Evolutionary conservation across 768 basidiomycete species (phyloP).

Genomic region (Tricholoma bakamatsutake): DNA sequence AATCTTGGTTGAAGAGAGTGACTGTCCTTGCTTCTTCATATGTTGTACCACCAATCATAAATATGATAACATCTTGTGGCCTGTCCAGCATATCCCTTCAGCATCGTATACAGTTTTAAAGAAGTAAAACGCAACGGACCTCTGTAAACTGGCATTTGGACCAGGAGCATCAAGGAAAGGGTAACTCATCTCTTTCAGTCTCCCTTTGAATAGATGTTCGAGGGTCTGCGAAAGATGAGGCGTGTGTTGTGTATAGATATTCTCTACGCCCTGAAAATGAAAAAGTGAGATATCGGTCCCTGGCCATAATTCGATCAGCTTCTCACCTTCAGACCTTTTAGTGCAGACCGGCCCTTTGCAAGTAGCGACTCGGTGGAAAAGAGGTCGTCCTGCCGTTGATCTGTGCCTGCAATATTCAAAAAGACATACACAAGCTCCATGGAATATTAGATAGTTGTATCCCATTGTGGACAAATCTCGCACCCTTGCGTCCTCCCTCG

Average conservation of each 20-base stretch:
- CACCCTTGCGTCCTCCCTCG: conserved; percentile 71
- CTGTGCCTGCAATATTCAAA: conserved; percentile 88
- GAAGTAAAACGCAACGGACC: conserved; percentile 33
- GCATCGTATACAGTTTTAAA: background rate
- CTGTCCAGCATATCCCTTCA: conserved; percentile 32
- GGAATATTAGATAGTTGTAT: conserved; percentile 8
- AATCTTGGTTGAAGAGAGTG: conserved; percentile 82
- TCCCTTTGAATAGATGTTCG: conserved; percentile 82
- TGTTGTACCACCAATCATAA: conserved; percentile 94
- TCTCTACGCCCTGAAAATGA: conserved; percentile 83
- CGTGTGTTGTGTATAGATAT: conserved; percentile 96
- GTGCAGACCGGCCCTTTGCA: conserved; percentile 87
- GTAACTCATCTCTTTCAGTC: conserved; percentile 82
- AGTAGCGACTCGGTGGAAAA: conserved; percentile 94
- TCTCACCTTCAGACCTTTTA: conserved; percentile 88
- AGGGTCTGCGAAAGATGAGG: conserved; percentile 92
- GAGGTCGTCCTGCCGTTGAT: conserved; percentile 95
- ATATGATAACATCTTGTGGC: conserved; percentile 93
- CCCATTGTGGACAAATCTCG: conserved; percentile 14
- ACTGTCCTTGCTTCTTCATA: conserved; percentile 92
- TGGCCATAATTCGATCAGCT: background rate
- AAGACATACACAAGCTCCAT: conserved; percentile 85
- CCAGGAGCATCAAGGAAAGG: conserved; percentile 75
- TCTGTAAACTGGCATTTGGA: conserved; percentile 62
- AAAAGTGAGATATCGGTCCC: background rate